Evolutionary conservation across 2,329 filamentous ascomycete species (phyloP).

Genomic region (Parafenestella ontariensis): DNA sequence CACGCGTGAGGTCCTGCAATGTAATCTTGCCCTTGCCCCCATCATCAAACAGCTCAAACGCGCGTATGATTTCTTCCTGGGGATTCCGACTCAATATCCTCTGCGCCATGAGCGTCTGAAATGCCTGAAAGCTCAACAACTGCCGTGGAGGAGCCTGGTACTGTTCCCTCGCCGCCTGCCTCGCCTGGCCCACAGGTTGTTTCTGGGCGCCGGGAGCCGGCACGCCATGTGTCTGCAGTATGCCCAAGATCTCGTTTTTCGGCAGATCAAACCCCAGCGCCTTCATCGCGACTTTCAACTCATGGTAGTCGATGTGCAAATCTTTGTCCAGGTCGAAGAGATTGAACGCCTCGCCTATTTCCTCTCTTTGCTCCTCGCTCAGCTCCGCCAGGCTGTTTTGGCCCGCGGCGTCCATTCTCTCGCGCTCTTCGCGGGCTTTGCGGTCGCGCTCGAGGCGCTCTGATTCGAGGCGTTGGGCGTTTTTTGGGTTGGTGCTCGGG

Average conservation of each 20-base stretch:
- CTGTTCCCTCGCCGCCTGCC: conserved; percentile 11
- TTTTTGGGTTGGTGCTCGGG: conserved; percentile 50
- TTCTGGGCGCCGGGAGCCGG: conserved; percentile 10
- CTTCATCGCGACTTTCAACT: conserved; percentile 95
- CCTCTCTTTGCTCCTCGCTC: conserved; percentile 87
- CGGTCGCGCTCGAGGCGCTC: conserved; percentile 52
- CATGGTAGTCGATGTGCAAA: conserved; percentile 93
- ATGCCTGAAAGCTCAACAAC: conserved; percentile 74
- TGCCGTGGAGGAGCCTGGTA: conserved; percentile 59
- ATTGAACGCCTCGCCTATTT: conserved; percentile 95
- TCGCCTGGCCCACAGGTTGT: conserved; percentile 1
- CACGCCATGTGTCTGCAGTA: conserved; percentile 79
- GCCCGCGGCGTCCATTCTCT: conserved; percentile 54
- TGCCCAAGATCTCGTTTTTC: conserved; percentile 81
- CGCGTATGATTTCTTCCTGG: conserved; percentile 86
- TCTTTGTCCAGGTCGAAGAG: conserved; percentile 98
- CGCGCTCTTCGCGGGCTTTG: conserved; percentile 42
- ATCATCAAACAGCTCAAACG: conserved; percentile 92
- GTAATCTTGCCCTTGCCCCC: conserved; percentile 92
- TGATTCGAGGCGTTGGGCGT: conserved; percentile 50
- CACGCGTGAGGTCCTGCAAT: conserved; percentile 82
- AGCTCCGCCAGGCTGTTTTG: conserved; percentile 63
- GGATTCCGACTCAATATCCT: conserved; percentile 85
- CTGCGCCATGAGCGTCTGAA: conserved; percentile 76
- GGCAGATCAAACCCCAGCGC: conserved; percentile 92